Evolutionary conservation across 352 stramenopile genomes (phyloP), one percentile per base, ranked within the genome.

Genomic region (Lagenidium sp.): DNA sequence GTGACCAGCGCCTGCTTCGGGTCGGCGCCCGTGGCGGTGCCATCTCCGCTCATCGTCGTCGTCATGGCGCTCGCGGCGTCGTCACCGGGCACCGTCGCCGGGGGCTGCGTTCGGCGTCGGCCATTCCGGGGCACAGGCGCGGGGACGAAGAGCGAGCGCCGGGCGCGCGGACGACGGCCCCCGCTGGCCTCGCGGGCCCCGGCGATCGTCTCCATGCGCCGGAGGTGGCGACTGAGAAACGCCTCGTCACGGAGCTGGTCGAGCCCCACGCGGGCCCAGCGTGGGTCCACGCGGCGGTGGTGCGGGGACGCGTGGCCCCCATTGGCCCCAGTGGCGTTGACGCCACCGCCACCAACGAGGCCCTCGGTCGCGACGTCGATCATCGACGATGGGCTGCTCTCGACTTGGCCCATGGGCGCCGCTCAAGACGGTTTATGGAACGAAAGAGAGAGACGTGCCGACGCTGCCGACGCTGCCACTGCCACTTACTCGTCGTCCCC

Each of bases 201-300:
- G 15, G 67, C 47, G 2, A 70, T 48, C 18, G 52, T 65, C 49
- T 88, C 72, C 37, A 82, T 60, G 3, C 73, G 73, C 28, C 68
- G 65, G 31, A 81, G 38, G 43, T 91, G 73, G 41, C 85, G 81
- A 21, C 48, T 56, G 24, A 91, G 51, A 22, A 88, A 91, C 34
- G 76, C 70, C 19, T 83, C 72, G 36, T 88, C 66, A 18, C 55
- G 53, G 23, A 88, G 57, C 38, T 86, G 75, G 4, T 67, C 70
- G 31, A 84, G 63, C 6, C 55, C 53, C 18, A 91, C 49, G n/a
- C 71, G 63, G n/a, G 63, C 55, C 78, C 78, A 91, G 6, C 73
- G 72, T 46, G 76, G 34, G 49, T 88, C 75, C 18, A 60, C 44
- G n/a, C 78, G 70, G 2, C 49, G 57, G 35, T n/a, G n/a, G n/a